Percentiles rank a stretch among this genome's conserved stretches.
phyloP scores from a whole-genome alignment of 148 eudicot genomes.

The Gaultheria prostrata region DNA sequence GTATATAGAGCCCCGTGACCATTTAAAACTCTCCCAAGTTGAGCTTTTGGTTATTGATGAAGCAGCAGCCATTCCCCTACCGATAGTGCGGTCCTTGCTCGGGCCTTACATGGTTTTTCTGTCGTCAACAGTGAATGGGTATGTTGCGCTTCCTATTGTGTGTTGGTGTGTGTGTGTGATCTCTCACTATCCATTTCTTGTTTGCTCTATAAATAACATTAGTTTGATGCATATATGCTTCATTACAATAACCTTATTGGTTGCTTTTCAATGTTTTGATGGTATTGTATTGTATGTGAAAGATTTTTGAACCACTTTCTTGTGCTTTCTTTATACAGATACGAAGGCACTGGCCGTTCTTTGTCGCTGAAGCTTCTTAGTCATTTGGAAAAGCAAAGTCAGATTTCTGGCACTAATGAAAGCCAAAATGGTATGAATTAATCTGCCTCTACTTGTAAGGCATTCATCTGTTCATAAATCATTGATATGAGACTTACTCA shows the following conservation, averaged over 20 bases:
- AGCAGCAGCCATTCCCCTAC: slow-evolving; percentile 94
- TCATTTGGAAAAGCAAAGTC: slow-evolving; percentile 78
- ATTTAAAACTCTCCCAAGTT: slow-evolving; percentile 80
- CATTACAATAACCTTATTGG: background rate
- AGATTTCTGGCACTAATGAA: slow-evolving; percentile 5
- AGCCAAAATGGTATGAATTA: background rate
- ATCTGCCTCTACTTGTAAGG: background rate
- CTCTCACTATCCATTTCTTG: background rate
- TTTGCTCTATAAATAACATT: background rate
- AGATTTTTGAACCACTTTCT: background rate
- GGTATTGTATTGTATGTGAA: background rate
- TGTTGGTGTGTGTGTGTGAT: too few species aligned
- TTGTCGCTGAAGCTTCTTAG: slow-evolving; percentile 80
- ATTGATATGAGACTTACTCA: background rate
- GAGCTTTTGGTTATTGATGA: slow-evolving; percentile 93
- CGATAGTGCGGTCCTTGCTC: slow-evolving; percentile 70
- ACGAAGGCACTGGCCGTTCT: slow-evolving; percentile 95
- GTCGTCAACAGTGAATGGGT: slow-evolving; percentile 95
- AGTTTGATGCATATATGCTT: background rate
- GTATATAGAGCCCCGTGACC: slow-evolving; percentile 83
- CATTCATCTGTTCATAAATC: background rate
- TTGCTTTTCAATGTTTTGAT: background rate
- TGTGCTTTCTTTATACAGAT: slow-evolving; percentile 30
- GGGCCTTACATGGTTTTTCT: slow-evolving; percentile 90
- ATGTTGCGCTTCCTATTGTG: slow-evolving; percentile 10